phyloP scores from a whole-genome alignment of 2,329 filamentous ascomycete species.

The Scedosporium minutisporum region DNA sequence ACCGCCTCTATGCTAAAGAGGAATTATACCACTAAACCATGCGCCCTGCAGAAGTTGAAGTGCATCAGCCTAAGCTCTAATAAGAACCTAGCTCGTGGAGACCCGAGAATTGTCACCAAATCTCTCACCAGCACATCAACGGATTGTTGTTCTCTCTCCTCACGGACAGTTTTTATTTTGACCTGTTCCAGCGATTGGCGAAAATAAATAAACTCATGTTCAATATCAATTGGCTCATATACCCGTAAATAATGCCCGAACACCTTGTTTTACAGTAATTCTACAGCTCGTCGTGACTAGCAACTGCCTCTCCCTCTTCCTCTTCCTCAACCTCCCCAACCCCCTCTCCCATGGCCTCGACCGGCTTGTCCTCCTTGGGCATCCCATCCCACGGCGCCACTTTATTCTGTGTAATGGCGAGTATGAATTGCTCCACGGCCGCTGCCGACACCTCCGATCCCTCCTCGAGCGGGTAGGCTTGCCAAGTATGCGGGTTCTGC shows the following conservation, averaged over 20 bases:
- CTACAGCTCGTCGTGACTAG: constrained; percentile 1
- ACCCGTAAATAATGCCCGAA: too few species aligned
- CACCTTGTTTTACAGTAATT: neutral
- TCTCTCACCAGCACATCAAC: too few species aligned
- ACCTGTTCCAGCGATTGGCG: too few species aligned
- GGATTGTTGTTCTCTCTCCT: too few species aligned
- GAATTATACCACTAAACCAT: constrained; percentile 3
- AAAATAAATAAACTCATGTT: too few species aligned
- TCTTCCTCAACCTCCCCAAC: neutral
- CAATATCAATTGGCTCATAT: too few species aligned
- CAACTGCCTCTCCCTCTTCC: neutral
- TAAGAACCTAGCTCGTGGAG: neutral
- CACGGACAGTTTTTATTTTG: too few species aligned
- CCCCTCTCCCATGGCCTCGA: neutral
- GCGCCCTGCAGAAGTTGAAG: neutral
- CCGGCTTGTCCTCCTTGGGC: neutral
- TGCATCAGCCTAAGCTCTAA: neutral
- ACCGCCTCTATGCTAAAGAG: constrained; percentile 2
- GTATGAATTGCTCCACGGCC: constrained; percentile 31
- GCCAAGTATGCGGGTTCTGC: constrained; percentile 32
- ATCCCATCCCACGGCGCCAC: constrained; percentile 26
- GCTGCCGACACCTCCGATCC: constrained; percentile 20
- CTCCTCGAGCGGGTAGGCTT: constrained; percentile 29
- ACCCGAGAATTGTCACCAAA: too few species aligned
- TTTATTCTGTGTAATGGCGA: constrained; percentile 32